Evolutionary conservation across 2,329 filamentous ascomycete genomes (phyloP).

Genomic region (Diaporthe citri): DNA sequence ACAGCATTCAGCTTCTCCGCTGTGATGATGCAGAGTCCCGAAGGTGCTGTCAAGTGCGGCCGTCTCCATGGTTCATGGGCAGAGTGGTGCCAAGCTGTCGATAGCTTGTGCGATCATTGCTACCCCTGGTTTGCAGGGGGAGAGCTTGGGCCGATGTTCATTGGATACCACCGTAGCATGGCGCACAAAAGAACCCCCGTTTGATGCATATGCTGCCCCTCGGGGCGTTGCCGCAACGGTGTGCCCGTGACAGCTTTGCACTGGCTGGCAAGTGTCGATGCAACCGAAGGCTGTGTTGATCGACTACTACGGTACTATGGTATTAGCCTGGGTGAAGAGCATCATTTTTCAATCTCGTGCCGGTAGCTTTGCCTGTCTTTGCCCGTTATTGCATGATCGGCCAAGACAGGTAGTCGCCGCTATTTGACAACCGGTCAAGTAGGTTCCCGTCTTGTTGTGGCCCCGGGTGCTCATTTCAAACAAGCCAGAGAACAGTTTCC

Average conservation of each 20-base stretch:
- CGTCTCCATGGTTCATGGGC: background rate
- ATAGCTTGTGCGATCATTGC: slow-evolving; percentile 12
- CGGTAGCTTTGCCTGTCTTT: background rate
- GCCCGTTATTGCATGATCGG: background rate
- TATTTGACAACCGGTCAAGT: background rate
- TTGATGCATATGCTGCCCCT: background rate
- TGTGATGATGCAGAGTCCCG: background rate
- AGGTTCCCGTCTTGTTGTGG: background rate
- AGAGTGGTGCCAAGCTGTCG: slow-evolving; percentile 14
- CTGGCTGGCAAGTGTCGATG: background rate
- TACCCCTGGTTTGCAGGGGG: background rate
- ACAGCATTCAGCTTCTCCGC: background rate
- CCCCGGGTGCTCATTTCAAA: slow-evolving; percentile 2
- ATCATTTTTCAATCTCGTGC: slow-evolving; percentile 4
- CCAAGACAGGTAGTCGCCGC: slow-evolving; percentile 11
- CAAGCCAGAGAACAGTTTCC: background rate
- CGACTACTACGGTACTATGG: background rate
- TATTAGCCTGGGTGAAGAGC: background rate
- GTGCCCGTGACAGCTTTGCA: background rate
- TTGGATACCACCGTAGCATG: slow-evolving; percentile 19
- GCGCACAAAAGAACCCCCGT: slow-evolving; percentile 34
- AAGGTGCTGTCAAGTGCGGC: background rate
- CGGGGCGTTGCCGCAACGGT: background rate
- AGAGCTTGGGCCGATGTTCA: slow-evolving; percentile 1
- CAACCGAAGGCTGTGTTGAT: slow-evolving; percentile 9